phyloP scores from a whole-genome alignment of 2,329 filamentous ascomycete species.

The Penicillium crustosum region DNA sequence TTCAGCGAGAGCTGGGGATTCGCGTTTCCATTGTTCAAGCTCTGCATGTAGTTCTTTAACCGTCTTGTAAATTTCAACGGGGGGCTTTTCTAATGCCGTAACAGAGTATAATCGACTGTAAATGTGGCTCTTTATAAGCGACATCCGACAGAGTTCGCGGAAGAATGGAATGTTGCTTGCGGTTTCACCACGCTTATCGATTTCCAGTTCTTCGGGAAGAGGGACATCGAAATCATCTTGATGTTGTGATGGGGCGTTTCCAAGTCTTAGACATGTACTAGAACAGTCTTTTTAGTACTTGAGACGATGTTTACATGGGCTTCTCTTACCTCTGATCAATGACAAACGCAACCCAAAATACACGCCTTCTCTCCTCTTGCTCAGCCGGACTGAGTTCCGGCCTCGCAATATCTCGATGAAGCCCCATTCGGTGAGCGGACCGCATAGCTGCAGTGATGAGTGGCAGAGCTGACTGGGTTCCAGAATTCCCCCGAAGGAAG shows the following conservation, averaged over 20 bases:
- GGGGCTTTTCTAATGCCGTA: constrained; percentile 77
- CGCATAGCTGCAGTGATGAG: constrained; percentile 85
- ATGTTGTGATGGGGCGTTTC: constrained; percentile 66
- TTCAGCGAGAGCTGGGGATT: constrained; percentile 81
- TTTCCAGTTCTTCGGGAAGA: constrained; percentile 79
- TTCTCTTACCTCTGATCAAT: constrained; percentile 62
- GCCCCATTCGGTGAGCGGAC: constrained; percentile 83
- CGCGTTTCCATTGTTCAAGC: constrained; percentile 88
- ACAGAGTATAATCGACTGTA: constrained; percentile 88
- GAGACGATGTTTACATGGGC: neutral
- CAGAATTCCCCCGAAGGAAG: constrained; percentile 91
- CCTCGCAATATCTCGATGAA: constrained; percentile 83
- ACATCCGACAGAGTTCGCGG: constrained; percentile 85
- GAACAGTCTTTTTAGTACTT: neutral
- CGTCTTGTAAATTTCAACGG: constrained; percentile 79
- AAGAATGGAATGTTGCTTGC: constrained; percentile 90
- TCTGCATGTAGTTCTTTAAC: constrained; percentile 85
- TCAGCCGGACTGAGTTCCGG: constrained; percentile 88
- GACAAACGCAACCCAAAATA: constrained; percentile 73
- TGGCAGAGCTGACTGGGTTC: constrained; percentile 85
- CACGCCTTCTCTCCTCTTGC: constrained; percentile 77
- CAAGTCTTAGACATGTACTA: constrained; percentile 64
- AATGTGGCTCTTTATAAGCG: constrained; percentile 84
- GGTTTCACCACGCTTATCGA: constrained; percentile 79
- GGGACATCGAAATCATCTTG: constrained; percentile 89